A percentile compares a stretch with the other conserved stretches of the same genome.
phyloP scores from a whole-genome alignment of 1,284 basidiomycete genomes.

The Cutaneotrichosporon cutaneum region DNA sequence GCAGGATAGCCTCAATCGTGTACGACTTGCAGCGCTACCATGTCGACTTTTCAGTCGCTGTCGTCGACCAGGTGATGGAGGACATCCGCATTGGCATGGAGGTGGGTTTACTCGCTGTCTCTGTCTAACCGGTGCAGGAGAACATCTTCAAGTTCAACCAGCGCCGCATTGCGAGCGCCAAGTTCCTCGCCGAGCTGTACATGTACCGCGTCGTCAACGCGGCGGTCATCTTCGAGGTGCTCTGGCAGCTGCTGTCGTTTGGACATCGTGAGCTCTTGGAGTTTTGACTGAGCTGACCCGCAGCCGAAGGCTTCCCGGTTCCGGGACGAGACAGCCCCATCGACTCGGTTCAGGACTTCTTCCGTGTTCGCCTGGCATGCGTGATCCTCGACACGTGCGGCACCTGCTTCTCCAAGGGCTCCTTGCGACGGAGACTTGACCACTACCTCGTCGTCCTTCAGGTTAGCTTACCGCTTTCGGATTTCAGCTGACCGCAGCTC shows the following conservation, averaged over 20 bases:
- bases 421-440: constrained; percentile 86
- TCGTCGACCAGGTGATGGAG: constrained; percentile 93
- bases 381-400: constrained; percentile 92
- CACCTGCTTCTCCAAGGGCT: constrained; percentile 94
- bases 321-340: constrained; percentile 72
- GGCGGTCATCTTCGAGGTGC: constrained; percentile 82
- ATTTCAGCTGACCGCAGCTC: constrained; percentile 58
- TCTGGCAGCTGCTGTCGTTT: constrained; percentile 95
- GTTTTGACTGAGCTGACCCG: constrained; percentile 6
- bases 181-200: constrained; percentile 95
- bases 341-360: constrained; percentile 94
- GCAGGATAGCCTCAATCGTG: constrained; percentile 87
- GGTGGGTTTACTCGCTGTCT: constrained; percentile 34
- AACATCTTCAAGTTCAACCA: constrained; percentile 96
- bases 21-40: constrained; percentile 92
- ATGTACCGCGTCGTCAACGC: constrained; percentile 93
- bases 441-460: constrained; percentile 91
- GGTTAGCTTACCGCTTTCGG: constrained; percentile 58
- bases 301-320: constrained; percentile 80
- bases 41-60: constrained; percentile 77
- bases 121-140: constrained; percentile 53
- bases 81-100: constrained; percentile 87
- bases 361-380: constrained; percentile 88
- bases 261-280: constrained; percentile 74
- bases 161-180: constrained; percentile 81